Base-by-base conservation (phyloP, 1,139 yeast species). In the Suhomyces ambrosiae region DNA sequence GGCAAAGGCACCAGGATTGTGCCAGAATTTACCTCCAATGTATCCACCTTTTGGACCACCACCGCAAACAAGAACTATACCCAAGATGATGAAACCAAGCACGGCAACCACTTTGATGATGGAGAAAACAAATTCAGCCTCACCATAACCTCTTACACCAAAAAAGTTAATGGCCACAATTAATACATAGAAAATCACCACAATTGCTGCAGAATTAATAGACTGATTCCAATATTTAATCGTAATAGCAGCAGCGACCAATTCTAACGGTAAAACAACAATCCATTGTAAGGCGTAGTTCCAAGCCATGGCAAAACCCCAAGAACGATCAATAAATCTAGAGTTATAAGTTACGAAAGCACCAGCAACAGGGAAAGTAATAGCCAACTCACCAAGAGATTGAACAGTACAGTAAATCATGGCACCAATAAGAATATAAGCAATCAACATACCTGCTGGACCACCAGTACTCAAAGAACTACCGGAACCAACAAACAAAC, bases 371-470 rank as follows among this genome's bases (percentile, higher is more conserved):
- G 94, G 90, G 61, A 82, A 86, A 10, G 81, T 73, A 27, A 85
- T 86, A 32, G 94, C 88, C 56, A 87, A 59, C 61, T 88, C 96
- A 47, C 95, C 94, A 39, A 88, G 78, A n/a, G 92, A 82, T 56
- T 86, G 90, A 52, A 86, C 82, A 31, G 86, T 83, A 52, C 80
- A 76, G 63, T 79, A 85, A 49, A 87, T 78, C 76, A 84, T 72
- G 6, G 84, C 69, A 30, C 89, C 86, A 45, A 85, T 74, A 32
- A 82, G 62, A 35, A 78, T 76, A 55, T 82, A 86, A 40, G 89
- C 89, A 40, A 82, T 75, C 29, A 86, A 59, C 30, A 86, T 64
- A 38, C 86, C 85, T 5, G 86, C 92, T 3, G 95, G 95, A 23
- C 96, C 96, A 38, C 95, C 95, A 22, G 74, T 67, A 33, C 66